Base-by-base conservation (phyloP, 257 asterid species). In the Solanum stenotomum region DNA sequence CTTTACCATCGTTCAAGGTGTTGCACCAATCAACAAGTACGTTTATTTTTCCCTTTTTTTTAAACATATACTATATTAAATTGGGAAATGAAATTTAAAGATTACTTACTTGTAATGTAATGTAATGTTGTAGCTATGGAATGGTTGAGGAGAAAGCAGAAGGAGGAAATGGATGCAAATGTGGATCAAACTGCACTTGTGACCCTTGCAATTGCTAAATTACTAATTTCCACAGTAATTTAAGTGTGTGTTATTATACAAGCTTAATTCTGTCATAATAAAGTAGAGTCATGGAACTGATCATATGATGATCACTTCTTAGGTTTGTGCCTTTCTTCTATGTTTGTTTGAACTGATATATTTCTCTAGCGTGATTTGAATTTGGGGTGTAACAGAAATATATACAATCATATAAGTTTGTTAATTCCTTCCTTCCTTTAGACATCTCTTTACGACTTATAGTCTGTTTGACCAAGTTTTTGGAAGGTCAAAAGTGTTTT, bases 201-300 rank as follows among this genome's bases (percentile, higher is more conserved):
- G 89, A 91, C 76, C 92, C 93, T 42, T 91, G 93, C 89, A 89
- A 38, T 37, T 91, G 91, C 63, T 91, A 85, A 89, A 4, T 74
- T 35, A 31, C 79, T 71, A 10, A 31, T 15, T 29, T 31, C 40
- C 40, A 14, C 78, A 71, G n/a, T 72, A 72, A 72, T 9, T 20
- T 1, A 2, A 16, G 44, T 9, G 81, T 74, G 81, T 74, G 9
- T 0, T 74, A 44, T 72, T 72, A 9, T 18, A 72, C 35, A 72
- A 72, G 27, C 81, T 72, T 72, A 56, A 20, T 56, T 72, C 14
- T 72, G 79, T 18, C 18, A 18, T 5, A 75, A 75, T 35, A 75
- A 75, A 75, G 13, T 35, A 37, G 18, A 9, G 15, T 9, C 49
- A 75, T 35, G 16, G 9, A 35, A 35, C 49, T 20, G 82, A 22